phyloP scores from a whole-genome alignment of 306 rosid genomes.

The Canavalia ensiformis region DNA sequence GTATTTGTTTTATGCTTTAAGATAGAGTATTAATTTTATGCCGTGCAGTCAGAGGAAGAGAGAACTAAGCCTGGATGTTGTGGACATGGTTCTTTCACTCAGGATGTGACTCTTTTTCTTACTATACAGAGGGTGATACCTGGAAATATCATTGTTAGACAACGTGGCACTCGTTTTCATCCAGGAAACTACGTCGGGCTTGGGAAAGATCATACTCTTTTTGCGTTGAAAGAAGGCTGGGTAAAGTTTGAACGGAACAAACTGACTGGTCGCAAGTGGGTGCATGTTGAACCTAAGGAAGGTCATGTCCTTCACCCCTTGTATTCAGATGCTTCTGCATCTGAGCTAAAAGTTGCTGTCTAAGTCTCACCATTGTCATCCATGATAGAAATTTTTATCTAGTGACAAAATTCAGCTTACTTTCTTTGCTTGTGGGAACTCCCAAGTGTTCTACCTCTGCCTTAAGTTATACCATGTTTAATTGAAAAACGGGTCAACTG shows the following conservation, averaged over 20 bases:
- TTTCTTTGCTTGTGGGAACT: conserved; percentile 9
- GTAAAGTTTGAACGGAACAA: conserved; percentile 86
- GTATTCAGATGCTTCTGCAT: conserved; percentile 57
- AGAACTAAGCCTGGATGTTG: not conserved
- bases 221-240: conserved; percentile 81
- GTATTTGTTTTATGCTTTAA: conserved; percentile 57
- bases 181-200: conserved; percentile 93
- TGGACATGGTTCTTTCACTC: not conserved
- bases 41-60: too few species aligned
- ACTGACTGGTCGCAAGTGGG: conserved; percentile 87
- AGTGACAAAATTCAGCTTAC: conserved; percentile 4
- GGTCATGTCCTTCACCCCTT: conserved; percentile 91
- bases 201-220: conserved; percentile 88
- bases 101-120: conserved; percentile 30
- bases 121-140: conserved; percentile 68
- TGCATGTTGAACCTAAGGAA: conserved; percentile 80
- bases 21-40: too few species aligned
- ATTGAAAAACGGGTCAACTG: too few species aligned
- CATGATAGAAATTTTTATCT: not conserved
- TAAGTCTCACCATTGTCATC: conserved; percentile 36
- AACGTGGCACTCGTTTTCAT: conserved; percentile 92
- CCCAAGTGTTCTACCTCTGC: conserved; percentile 5
- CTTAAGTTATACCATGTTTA: too few species aligned
- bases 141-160: conserved; percentile 89
- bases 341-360: conserved; percentile 50